Percentiles rank a stretch among this genome's conserved stretches.
These are phyloP conservation scores for Tolypocladium album DNA, from an alignment of 2,329 filamentous ascomycete genomes.

Conservation along the genomic window DNA sequence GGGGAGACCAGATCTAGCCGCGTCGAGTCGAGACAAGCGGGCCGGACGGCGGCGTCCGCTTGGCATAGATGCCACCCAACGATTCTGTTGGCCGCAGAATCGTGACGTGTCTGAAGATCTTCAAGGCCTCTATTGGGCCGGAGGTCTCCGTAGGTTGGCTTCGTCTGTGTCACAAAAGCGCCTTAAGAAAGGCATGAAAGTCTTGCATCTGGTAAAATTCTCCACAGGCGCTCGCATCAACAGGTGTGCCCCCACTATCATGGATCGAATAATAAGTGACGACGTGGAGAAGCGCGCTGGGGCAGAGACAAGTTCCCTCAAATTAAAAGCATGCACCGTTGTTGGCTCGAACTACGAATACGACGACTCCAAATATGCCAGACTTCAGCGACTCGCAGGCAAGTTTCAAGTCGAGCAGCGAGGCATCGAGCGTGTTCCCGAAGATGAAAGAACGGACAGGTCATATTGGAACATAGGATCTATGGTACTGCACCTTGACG, in stretches of 20 bases:
- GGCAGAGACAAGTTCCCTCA: neutral
- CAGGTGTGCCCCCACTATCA: neutral
- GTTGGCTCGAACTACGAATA: neutral
- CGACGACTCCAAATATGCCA: neutral
- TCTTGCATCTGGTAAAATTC: neutral
- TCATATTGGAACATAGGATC: neutral
- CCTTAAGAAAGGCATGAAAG: neutral
- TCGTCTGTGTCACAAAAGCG: neutral
- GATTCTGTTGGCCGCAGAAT: neutral
- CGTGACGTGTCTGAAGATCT: neutral
- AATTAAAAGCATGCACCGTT: neutral
- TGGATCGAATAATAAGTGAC: neutral
- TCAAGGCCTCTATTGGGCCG: neutral
- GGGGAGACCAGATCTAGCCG: neutral
- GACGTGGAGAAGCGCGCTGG: neutral
- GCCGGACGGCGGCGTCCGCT: neutral
- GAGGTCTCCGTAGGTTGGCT: neutral
- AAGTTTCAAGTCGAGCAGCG: neutral
- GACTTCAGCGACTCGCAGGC: neutral
- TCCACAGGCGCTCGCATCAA: neutral
- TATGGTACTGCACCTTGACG: neutral
- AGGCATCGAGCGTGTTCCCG: neutral
- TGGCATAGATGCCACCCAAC: neutral
- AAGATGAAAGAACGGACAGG: neutral
- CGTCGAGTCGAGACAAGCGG: neutral